Evolutionary conservation across 2,329 filamentous ascomycete genomes (phyloP).

Genomic region (Alternaria triticimaculans): DNA sequence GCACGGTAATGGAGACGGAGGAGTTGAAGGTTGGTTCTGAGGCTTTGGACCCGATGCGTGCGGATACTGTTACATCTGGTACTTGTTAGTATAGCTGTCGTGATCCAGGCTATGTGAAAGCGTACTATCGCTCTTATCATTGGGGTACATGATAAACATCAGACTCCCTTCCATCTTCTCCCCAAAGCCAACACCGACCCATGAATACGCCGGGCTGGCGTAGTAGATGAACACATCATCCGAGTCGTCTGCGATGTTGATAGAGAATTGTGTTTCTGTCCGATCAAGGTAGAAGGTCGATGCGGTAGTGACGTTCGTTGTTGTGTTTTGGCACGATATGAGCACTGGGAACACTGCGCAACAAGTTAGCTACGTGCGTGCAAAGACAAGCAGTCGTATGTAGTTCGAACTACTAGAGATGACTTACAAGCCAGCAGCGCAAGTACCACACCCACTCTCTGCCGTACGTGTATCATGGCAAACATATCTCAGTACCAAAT

Average conservation of each 20-base stretch:
- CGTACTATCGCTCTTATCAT: constrained; percentile 42
- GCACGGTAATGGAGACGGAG: constrained; percentile 37
- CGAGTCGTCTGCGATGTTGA: constrained; percentile 43
- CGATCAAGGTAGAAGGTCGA: constrained; percentile 41
- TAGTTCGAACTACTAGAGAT: neutral
- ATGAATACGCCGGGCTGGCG: constrained; percentile 48
- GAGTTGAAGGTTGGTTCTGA: constrained; percentile 45
- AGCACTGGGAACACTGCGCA: constrained; percentile 23
- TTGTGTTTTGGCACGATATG: constrained; percentile 23
- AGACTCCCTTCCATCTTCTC: constrained; percentile 51
- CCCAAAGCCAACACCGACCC: constrained; percentile 55
- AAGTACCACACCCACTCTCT: constrained; percentile 12
- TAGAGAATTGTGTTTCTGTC: constrained; percentile 46
- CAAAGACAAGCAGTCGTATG: neutral
- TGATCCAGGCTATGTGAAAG: neutral
- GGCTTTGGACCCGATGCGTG: constrained; percentile 43
- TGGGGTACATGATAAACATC: constrained; percentile 55
- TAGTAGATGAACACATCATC: constrained; percentile 46
- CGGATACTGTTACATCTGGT: constrained; percentile 47
- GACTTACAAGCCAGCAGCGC: constrained; percentile 19
- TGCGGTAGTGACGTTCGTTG: constrained; percentile 22
- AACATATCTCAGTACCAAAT: neutral
- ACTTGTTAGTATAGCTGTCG: constrained; percentile 5
- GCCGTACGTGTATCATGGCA: constrained; percentile 1
- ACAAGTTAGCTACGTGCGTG: neutral